Evolutionary conservation across 805 yeast genomes (phyloP).

Genomic region (Zygoascus flipseniorum): DNA sequence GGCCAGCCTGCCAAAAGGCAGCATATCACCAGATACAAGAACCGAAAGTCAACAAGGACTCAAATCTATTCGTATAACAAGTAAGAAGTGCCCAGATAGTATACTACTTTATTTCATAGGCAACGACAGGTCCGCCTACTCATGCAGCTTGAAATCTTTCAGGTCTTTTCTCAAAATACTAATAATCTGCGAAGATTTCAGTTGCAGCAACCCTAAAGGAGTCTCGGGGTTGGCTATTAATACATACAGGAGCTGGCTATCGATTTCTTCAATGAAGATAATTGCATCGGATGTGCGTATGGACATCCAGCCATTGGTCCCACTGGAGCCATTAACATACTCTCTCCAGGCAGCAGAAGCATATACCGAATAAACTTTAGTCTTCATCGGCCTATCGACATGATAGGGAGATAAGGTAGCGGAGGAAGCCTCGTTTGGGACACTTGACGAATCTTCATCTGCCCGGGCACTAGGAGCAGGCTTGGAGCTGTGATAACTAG

Average conservation of each 20-base stretch:
- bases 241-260: constrained; percentile 16
- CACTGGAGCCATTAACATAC: constrained; percentile 10
- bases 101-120: no score
- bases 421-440: constrained; percentile 1
- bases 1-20: no score
- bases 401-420: constrained; percentile 13
- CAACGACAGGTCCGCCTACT: no score
- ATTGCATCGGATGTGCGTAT: constrained; percentile 19
- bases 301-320: constrained; percentile 18
- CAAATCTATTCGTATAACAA: no score
- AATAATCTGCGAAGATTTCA: constrained; percentile 19
- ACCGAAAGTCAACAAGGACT: no score
- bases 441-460: not conserved
- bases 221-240: constrained; percentile 23
- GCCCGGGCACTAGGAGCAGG: constrained; percentile 8
- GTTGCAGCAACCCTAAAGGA: constrained; percentile 20
- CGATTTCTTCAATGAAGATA: constrained; percentile 11
- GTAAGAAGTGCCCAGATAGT: no score
- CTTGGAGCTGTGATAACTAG: constrained; percentile 18
- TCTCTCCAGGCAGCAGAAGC: constrained; percentile 24
- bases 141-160: constrained; percentile 9
- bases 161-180: constrained; percentile 19
- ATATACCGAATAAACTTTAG: constrained; percentile 24
- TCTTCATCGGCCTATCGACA: constrained; percentile 20
- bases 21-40: no score